Conservation (phyloP, 2,329 filamentous ascomycete species). For the Zymoseptoria brevis region DNA sequence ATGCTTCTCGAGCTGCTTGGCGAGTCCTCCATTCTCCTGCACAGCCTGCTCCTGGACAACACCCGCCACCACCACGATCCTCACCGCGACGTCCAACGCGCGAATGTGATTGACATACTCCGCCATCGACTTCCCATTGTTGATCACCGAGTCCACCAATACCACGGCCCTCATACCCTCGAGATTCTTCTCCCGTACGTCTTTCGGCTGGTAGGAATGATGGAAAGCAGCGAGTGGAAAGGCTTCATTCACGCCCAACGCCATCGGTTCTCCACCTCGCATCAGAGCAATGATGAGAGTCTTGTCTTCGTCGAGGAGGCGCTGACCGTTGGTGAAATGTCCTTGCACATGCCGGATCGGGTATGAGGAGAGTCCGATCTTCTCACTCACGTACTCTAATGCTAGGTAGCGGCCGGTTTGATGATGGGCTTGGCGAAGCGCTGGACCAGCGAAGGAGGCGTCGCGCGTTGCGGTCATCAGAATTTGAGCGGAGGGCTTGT, state of each 20-base stretch:
- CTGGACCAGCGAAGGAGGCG: slow-evolving; percentile 37
- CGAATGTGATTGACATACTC: slow-evolving; percentile 45
- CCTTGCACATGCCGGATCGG: slow-evolving; percentile 48
- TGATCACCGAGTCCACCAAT: slow-evolving; percentile 55
- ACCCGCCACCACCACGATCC: slow-evolving; percentile 49
- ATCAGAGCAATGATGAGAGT: slow-evolving; percentile 54
- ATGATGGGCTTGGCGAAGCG: slow-evolving; percentile 43
- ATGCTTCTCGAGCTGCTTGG: slow-evolving; percentile 18
- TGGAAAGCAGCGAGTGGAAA: slow-evolving; percentile 47
- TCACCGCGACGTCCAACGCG: slow-evolving; percentile 30
- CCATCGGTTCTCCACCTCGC: slow-evolving; percentile 57
- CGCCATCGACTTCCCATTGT: slow-evolving; percentile 45
- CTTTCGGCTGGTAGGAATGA: slow-evolving; percentile 36
- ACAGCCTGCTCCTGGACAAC: slow-evolving; percentile 43
- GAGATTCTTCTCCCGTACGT: slow-evolving; percentile 42
- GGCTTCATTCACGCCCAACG: slow-evolving; percentile 47
- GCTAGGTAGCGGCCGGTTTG: slow-evolving; percentile 49
- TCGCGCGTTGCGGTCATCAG: slow-evolving; percentile 50
- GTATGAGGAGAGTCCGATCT: slow-evolving; percentile 45
- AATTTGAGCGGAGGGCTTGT: slow-evolving; percentile 40
- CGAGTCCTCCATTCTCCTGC: slow-evolving; percentile 15
- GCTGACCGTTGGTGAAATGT: slow-evolving; percentile 37
- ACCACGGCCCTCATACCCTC: slow-evolving; percentile 36
- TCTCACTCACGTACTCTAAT: slow-evolving; percentile 37
- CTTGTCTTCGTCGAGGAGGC: slow-evolving; percentile 39